Evolutionary conservation across 768 basidiomycete genomes (phyloP).

Genomic region (Boletus sp.): DNA sequence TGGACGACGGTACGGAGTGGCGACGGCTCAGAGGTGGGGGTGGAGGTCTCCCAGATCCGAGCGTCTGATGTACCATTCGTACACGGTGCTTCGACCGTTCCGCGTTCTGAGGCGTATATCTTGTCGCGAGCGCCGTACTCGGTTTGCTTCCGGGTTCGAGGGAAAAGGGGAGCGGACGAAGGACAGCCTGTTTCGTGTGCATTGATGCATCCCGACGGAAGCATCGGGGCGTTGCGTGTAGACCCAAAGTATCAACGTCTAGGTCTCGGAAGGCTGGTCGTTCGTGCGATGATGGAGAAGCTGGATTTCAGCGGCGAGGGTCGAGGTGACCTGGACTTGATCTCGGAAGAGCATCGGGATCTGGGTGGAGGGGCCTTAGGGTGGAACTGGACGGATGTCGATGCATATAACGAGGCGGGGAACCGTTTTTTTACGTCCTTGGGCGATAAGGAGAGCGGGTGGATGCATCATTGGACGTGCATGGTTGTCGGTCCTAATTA

Average conservation of each 20-base stretch:
- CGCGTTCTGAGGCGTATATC: slow-evolving; percentile 19
- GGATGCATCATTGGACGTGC: slow-evolving; percentile 15
- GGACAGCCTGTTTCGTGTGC: slow-evolving; percentile 10
- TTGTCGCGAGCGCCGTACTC: slow-evolving; percentile 20
- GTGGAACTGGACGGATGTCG: slow-evolving; percentile 24
- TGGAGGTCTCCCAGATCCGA: slow-evolving; percentile 7
- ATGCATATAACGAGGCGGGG: background rate
- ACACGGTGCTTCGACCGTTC: slow-evolving; percentile 2
- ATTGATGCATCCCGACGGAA: slow-evolving; percentile 22
- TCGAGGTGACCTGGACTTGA: background rate
- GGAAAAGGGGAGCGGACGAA: background rate
- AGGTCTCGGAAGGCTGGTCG: slow-evolving; percentile 11
- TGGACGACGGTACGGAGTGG: background rate
- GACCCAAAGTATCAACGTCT: slow-evolving; percentile 4
- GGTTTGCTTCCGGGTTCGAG: slow-evolving; percentile 18
- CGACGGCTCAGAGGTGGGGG: background rate
- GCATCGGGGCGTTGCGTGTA: slow-evolving; percentile 13
- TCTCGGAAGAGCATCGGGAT: slow-evolving; percentile 9
- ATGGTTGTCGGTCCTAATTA: background rate
- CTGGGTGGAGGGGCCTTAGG: slow-evolving; percentile 19
- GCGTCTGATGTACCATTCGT: slow-evolving; percentile 15
- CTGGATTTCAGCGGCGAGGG: slow-evolving; percentile 2
- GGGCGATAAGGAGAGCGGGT: background rate
- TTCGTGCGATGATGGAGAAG: slow-evolving; percentile 11
- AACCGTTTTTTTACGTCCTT: slow-evolving; percentile 13